Evolutionary conservation across 2,329 filamentous ascomycete genomes (phyloP), one percentile per base, ranked within the genome.

Genomic region (Diaporthe ilicicola): DNA sequence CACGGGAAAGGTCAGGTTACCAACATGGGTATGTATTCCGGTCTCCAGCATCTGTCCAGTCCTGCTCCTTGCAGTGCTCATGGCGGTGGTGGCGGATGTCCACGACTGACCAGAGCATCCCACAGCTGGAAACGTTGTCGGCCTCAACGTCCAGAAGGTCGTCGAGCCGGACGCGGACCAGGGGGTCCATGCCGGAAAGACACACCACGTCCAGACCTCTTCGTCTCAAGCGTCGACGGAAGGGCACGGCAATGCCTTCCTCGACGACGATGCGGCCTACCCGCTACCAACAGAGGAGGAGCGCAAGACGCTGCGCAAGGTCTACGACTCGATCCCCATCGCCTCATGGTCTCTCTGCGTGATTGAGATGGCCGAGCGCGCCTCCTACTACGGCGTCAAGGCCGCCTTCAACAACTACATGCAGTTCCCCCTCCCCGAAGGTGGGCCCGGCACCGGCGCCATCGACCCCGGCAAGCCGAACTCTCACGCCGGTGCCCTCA

Each of bases 351-450:
- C 82, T 1, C 80, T 88, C 3, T 88, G 85, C 70, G 62, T 86
- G 3, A 85, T 87, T 15, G 86, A 88, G 67, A 81, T 88, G 53
- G 82, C 84, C 12, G 86, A 89, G 74, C 82, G 86, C 17, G 85
- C 85, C 2, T 87, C 85, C 0, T 89, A 87, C 77, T 88, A 86
- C 70, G 86, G 86, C 42, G 82, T 82, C 4, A 81, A 82, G 62
- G 83, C 82, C 0, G 79, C 87, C 5, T 88, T 89, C 76, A 82
- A 82, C 68, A 90, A 90, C 74, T 90, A 85, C 75, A 82, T 90
- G 74, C 82, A 90, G 67, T 86, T 85, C 39, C 83, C 84, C 19
- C 78, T 90, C 4, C 88, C 88, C 0, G 74, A 77, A 12, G 83
- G 82, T 19, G 80, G 77, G 27, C 76, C 75, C 17, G 79, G 77